A percentile compares a stretch with the other conserved stretches of the same genome.
These are phyloP conservation scores for Begonia peltatifolia DNA, from an alignment of 306 rosid species.

Conservation along the genomic window DNA sequence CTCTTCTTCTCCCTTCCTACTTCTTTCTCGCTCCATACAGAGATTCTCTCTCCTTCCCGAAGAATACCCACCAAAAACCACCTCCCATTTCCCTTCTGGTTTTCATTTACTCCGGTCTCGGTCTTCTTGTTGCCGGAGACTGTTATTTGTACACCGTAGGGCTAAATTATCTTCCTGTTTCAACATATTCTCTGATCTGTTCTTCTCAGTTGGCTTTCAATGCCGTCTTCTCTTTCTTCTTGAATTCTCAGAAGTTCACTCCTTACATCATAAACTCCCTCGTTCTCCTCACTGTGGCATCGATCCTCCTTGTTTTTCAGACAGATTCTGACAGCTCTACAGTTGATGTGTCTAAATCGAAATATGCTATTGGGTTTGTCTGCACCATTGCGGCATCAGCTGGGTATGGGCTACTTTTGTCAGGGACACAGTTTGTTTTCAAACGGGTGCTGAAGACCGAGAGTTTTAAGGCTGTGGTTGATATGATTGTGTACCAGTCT, in stretches of 20 bases:
- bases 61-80: background rate
- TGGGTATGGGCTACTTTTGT: conserved; percentile 21
- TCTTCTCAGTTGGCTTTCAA: conserved; percentile 39
- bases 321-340: conserved; percentile 5
- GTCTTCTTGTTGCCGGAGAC: conserved; percentile 19
- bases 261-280: conserved; percentile 30
- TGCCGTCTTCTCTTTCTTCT: conserved; percentile 43
- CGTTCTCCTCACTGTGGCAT: conserved; percentile 36
- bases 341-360: conserved; percentile 12
- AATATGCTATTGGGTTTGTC: conserved; percentile 25
- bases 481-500: conserved; percentile 16
- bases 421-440: conserved; percentile 22
- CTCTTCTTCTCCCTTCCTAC: conserved; percentile 24
- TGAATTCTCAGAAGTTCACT: conserved; percentile 36
- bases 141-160: conserved; percentile 28
- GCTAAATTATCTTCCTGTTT: conserved; percentile 34
- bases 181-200: conserved; percentile 35
- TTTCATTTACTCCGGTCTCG: conserved; percentile 17
- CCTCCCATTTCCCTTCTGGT: conserved; percentile 12
- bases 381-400: conserved; percentile 31
- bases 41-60: no score
- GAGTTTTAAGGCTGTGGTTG: conserved; percentile 15
- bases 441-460: conserved; percentile 13
- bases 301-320: conserved; percentile 32
- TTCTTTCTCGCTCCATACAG: background rate